Percentiles rank a stretch among this genome's conserved stretches.
These are phyloP conservation scores for Carallia brachiata DNA, from an alignment of 345 rosid species.

Conservation along the genomic window DNA sequence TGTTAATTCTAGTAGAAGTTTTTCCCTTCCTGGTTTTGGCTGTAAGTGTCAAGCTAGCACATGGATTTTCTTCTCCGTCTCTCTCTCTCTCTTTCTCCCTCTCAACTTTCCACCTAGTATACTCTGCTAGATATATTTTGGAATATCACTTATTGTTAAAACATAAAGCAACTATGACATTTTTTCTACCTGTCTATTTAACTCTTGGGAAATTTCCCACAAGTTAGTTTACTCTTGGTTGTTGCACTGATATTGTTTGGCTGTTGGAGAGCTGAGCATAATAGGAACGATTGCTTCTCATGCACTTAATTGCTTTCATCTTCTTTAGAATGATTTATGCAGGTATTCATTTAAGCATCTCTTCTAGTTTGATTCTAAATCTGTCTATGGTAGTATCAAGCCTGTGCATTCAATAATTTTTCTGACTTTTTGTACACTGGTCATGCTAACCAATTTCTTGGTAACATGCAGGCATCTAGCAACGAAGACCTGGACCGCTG, in stretches of 20 bases:
- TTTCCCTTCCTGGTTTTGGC: no score
- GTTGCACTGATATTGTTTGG: conserved; percentile 87
- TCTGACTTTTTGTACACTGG: not conserved
- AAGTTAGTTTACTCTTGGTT: conserved; percentile 84
- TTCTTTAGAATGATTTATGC: conserved; percentile 46
- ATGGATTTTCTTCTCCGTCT: not conserved
- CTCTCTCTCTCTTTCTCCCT: not conserved
- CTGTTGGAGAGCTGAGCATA: conserved; percentile 66
- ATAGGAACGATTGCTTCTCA: conserved; percentile 85
- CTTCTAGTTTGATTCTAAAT: not conserved
- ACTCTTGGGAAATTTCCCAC: conserved; percentile 89
- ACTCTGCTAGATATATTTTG: not conserved
- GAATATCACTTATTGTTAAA: not conserved
- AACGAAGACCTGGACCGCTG: conserved; percentile 45
- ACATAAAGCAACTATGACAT: not conserved
- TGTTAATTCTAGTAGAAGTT: no score
- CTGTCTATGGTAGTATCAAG: not conserved
- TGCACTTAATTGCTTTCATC: conserved; percentile 56
- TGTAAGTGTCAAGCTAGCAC: no score
- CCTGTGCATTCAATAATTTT: not conserved
- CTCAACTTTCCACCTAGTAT: no score
- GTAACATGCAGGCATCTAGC: conserved; percentile 19
- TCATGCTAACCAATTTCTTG: conserved; percentile 9
- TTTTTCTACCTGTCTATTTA: conserved; percentile 20
- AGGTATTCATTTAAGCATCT: conserved; percentile 42